These are phyloP conservation scores for Phaeosphaeria sp. DNA, from an alignment of 2,329 filamentous ascomycete species.

Conservation along the genomic window DNA sequence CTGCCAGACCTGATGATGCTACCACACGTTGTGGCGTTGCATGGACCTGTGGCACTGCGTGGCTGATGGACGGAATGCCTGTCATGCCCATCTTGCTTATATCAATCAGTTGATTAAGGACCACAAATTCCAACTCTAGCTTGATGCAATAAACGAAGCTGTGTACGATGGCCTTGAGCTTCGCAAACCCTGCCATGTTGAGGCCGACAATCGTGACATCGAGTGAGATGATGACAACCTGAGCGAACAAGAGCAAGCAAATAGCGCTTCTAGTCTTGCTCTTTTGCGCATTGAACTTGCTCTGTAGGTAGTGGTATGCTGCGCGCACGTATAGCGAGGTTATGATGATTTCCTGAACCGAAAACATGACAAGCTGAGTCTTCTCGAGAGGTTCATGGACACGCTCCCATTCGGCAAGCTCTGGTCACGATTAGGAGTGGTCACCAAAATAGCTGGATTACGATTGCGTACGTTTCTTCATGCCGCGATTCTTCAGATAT, in stretches of 20 bases:
- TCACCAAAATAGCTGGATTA: neutral
- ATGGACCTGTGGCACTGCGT: neutral
- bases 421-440: neutral
- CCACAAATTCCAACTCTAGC: slow-evolving; percentile 59
- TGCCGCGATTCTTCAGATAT: neutral
- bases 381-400: slow-evolving; percentile 19
- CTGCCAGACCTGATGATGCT: neutral
- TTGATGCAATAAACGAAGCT: slow-evolving; percentile 49
- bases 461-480: neutral
- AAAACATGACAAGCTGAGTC: slow-evolving; percentile 47
- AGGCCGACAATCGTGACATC: slow-evolving; percentile 14
- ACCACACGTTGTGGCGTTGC: neutral
- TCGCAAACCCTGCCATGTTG: slow-evolving; percentile 9
- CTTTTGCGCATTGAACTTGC: slow-evolving; percentile 26
- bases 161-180: slow-evolving; percentile 30
- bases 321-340: slow-evolving; percentile 57
- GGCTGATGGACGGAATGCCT: neutral
- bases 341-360: slow-evolving; percentile 39
- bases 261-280: slow-evolving; percentile 6
- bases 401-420: slow-evolving; percentile 1
- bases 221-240: slow-evolving; percentile 12
- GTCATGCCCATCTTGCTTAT: slow-evolving; percentile 2
- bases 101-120: slow-evolving; percentile 49
- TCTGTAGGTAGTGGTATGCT: slow-evolving; percentile 49
- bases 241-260: slow-evolving; percentile 12